Evolutionary conservation across 1,139 yeast species (phyloP).

Genomic region (Pichia sp.): DNA sequence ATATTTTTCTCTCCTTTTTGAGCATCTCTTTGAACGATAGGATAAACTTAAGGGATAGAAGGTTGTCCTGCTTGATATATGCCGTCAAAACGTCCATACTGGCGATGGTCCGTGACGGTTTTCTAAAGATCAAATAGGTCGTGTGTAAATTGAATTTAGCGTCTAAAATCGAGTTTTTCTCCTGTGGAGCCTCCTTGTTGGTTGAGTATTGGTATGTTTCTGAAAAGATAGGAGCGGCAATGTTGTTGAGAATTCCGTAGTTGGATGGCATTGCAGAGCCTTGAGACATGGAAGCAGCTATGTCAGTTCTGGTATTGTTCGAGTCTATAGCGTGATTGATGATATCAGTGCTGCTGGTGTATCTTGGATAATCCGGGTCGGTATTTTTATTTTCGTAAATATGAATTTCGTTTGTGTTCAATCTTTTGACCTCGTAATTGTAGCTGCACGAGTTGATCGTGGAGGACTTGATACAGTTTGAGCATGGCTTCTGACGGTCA

Average conservation of each 20-base stretch:
- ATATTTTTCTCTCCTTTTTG: constrained; percentile 8
- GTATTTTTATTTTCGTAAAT: not conserved
- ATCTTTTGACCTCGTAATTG: constrained; percentile 2
- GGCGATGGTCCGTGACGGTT: constrained; percentile 15
- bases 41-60: not conserved
- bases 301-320: no score
- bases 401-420: not conserved
- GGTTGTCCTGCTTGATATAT: not conserved
- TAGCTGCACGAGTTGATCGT: not conserved
- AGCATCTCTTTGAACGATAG: constrained; percentile 4
- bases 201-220: not conserved
- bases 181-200: not conserved
- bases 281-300: no score
- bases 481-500: constrained; percentile 15
- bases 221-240: no score
- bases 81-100: not conserved
- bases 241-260: no score
- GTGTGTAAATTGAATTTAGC: not conserved
- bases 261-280: no score
- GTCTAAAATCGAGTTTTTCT: constrained; percentile 3
- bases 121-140: constrained; percentile 1
- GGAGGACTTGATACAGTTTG: constrained; percentile 9
- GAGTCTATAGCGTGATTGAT: no score
- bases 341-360: no score
- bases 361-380: no score